phyloP scores from a whole-genome alignment of 371 early-diverging fungal genomes.

The Mortierella sp. region DNA sequence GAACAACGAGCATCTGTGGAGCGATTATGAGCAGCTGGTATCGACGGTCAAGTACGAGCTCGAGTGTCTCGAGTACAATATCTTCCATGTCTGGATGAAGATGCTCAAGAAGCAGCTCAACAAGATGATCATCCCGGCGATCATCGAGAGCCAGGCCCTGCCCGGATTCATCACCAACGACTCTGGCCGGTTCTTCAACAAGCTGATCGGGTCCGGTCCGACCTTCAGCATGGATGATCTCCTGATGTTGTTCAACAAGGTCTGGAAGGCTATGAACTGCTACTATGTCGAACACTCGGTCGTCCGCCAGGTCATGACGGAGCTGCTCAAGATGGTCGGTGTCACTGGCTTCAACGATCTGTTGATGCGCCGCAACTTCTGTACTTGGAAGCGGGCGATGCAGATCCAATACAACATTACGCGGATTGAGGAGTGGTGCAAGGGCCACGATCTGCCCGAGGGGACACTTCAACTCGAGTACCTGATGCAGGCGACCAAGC shows the following conservation, averaged over 20 bases:
- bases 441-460: conserved; percentile 87
- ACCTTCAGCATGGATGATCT: conserved; percentile 93
- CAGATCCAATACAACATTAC: conserved; percentile 98
- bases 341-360: conserved; percentile 95
- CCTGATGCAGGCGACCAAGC: conserved; percentile 94
- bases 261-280: conserved; percentile 93
- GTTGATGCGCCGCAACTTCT: conserved; percentile 90
- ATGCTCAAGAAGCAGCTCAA: conserved; percentile 92
- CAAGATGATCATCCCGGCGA: conserved; percentile 94
- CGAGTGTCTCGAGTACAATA: conserved; percentile 77
- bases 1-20: conserved; percentile 29
- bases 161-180: conserved; percentile 94
- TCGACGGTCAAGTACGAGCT: conserved; percentile 75
- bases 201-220: conserved; percentile 79
- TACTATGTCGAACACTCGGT: conserved; percentile 92
- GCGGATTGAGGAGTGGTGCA: conserved; percentile 97
- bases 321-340: conserved; percentile 92
- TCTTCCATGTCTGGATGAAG: conserved; percentile 89
- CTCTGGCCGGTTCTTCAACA: conserved; percentile 86
- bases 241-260: conserved; percentile 89
- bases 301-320: conserved; percentile 87
- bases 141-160: conserved; percentile 92
- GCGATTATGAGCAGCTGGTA: conserved; percentile 68
- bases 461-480: conserved; percentile 91
- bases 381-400: conserved; percentile 93